Base-by-base conservation (phyloP, 331 rosid species). In the Quercus phellos region DNA sequence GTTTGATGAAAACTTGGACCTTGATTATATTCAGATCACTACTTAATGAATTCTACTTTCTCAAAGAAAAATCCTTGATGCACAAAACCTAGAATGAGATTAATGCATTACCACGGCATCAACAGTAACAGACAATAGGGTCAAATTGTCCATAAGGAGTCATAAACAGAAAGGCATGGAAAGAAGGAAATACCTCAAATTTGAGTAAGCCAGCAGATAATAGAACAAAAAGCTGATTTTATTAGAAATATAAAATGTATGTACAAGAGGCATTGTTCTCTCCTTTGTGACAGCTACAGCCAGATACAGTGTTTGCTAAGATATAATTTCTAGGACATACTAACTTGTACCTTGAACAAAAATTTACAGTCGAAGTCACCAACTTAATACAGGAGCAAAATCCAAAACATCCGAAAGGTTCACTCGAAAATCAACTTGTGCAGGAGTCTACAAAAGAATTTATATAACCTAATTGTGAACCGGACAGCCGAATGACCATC, bases 311-410 rank as follows among this genome's bases (percentile, higher is more conserved):
- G 90, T 87, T 90, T 79, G 85, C 97, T 93, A 87, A 81, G 78
- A 89, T 86, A 89, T 90, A 84, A 89, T 88, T 85, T 84, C 92
- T 77, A 91, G 81, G 88, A 89, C 85, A 70, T 83, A 88, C 93
- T 91, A 86, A 84, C 88, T 91, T 85, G 84, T 83, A 82, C 92
- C 93, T 85, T 83, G 85, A 89, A 91, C 94, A 86, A 90, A 88
- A 90, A 86, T 93, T 90, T 91, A 90, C 98, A 91, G 91, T 86
- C 93, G 77, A 85, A 77, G 90, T 87, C 87, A 84, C 85, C 76
- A 79, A 84, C 90, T 85, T 85, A 73, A 88, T 53, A 88, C 86
- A 84, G 74, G 84, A 87, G 86, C 88, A 91, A 88, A 90, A 90
- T 80, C 85, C 76, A 77, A 84, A 91, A 88, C 90, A 87, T 85